phyloP scores from a whole-genome alignment of 208 protist species.

The Crithidia brevicula region DNA sequence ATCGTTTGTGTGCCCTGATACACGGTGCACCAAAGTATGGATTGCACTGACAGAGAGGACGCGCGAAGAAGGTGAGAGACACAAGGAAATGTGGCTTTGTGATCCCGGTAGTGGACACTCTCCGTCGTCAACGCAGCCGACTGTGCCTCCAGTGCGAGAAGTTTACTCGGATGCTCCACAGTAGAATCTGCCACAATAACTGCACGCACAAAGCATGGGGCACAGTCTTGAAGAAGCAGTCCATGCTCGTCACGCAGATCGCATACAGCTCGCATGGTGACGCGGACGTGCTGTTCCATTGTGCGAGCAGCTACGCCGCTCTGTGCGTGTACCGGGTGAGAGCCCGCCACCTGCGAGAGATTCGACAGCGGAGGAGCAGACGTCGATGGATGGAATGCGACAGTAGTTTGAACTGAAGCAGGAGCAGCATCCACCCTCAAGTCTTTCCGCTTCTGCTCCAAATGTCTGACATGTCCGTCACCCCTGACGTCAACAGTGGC shows the following conservation, averaged over 20 bases:
- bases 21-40: slow-evolving; percentile 2
- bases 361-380: background rate
- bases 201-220: background rate
- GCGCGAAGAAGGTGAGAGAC: background rate
- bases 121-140: background rate
- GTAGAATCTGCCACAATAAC: background rate
- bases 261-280: background rate
- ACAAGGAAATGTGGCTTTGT: background rate
- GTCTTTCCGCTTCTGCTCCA: too few relatives aligned
- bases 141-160: background rate
- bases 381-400: too few relatives aligned
- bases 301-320: slow-evolving; percentile 5
- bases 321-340: too few relatives aligned
- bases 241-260: slow-evolving; percentile 11
- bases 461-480: background rate
- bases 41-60: background rate
- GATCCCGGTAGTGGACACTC: background rate
- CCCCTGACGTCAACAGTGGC: background rate
- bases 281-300: background rate
- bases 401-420: too few relatives aligned
- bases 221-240: background rate
- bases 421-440: too few relatives aligned
- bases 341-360: too few relatives aligned
- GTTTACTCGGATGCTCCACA: background rate
- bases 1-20: background rate